Evolutionary conservation across 2,329 filamentous ascomycete species (phyloP), one percentile per base, ranked within the genome.

Genomic region (Ilyonectria robusta): DNA sequence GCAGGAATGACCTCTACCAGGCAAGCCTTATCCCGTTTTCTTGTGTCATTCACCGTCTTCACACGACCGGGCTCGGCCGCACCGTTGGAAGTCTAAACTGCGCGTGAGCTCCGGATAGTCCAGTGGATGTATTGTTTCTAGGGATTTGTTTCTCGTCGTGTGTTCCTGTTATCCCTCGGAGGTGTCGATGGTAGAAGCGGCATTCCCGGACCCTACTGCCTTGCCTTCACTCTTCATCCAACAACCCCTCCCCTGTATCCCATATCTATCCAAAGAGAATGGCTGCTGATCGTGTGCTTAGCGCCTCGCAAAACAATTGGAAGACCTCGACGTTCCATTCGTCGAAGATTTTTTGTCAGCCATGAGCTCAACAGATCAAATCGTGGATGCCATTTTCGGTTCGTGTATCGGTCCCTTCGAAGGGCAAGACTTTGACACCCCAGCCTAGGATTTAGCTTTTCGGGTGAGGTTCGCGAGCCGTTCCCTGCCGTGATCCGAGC

Each of bases 321-420:
- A 92, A 75, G 92, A 95, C 77, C 89, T 98, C 62, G 86, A 91
- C 11, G 86, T 99, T 31, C 93, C 93, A 1, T 97, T 98, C 79
- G 91, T 92, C 17, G 87, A 93, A 17, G 93, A 98, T 79, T 97
- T 98, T 75, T 78, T 85, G 2, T 74, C 83, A 6, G 91, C 93
- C 6, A 79, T 97, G 7, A 81, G 85, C 51, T 85, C 89, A 59
- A 87, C 92, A 2, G 92, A 98, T 78, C 93, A 97, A 72, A 83
- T 99, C 59, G 85, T 99, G 65, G 96, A 99, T 81, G 94, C 96
- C 10, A 94, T 99, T 69, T 99, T 99, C 78, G 94, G 93, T 92
- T 80, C 51, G 83, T 81, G 17, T 31, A 46, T 64, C 50, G n/a
- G 54, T 15, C 37, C 59, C 53, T n/a, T 50, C 35, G 61, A 19